These are phyloP conservation scores for Talaromyces islandicus DNA, from an alignment of 2,329 filamentous ascomycete genomes.

Conservation along the genomic window DNA sequence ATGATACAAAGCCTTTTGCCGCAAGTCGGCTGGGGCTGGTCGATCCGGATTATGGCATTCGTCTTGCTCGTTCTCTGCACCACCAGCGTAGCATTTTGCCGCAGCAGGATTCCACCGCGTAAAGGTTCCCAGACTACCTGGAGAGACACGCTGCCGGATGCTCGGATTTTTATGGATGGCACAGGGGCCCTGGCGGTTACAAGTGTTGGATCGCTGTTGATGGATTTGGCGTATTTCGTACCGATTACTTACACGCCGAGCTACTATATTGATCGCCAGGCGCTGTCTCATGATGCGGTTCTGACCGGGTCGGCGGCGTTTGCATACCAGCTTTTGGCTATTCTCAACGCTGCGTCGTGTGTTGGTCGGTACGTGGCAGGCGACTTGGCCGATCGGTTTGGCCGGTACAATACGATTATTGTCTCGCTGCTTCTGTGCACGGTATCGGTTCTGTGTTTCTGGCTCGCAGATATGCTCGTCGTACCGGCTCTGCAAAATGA, in stretches of 20 bases:
- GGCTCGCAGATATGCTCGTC: conserved; percentile 15
- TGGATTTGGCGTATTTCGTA: conserved; percentile 21
- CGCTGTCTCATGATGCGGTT: not conserved
- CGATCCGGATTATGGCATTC: conserved; percentile 35
- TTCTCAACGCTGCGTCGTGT: conserved; percentile 20
- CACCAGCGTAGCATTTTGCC: conserved; percentile 14
- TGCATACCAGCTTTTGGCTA: conserved; percentile 20
- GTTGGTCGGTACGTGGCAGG: conserved; percentile 20
- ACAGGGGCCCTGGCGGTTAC: conserved; percentile 13
- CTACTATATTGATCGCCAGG: conserved; percentile 17
- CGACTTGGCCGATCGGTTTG: conserved; percentile 19
- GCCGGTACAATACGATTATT: conserved; percentile 25
- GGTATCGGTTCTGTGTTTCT: conserved; percentile 20
- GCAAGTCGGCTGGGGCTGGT: conserved; percentile 27
- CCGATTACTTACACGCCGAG: conserved; percentile 22
- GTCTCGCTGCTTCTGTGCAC: conserved; percentile 20
- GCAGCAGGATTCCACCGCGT: conserved; percentile 10
- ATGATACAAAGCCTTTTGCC: conserved; percentile 23
- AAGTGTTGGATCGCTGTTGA: conserved; percentile 18
- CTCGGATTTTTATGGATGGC: conserved; percentile 15
- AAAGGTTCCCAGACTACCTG: conserved; percentile 12
- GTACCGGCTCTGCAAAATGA: not conserved
- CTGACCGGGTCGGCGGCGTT: conserved; percentile 13
- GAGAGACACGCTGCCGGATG: conserved; percentile 16
- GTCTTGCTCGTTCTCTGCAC: conserved; percentile 26